phyloP scores from a whole-genome alignment of 768 basidiomycete genomes.

The Kwoniella dejecticola region DNA sequence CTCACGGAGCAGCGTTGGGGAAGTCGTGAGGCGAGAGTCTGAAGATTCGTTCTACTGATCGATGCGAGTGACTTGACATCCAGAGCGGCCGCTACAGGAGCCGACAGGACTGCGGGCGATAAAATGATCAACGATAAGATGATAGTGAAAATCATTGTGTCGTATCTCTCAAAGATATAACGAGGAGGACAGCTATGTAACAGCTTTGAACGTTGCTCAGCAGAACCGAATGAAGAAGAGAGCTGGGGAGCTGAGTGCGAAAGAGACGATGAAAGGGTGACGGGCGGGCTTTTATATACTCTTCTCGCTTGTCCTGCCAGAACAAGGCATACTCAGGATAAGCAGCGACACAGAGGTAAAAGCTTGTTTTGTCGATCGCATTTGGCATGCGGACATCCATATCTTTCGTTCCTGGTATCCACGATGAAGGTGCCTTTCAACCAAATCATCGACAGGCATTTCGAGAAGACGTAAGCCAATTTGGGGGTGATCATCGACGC shows the following conservation, averaged over 20 bases:
- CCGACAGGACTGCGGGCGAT: background rate
- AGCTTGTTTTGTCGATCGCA: conserved; percentile 2
- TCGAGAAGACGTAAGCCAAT: background rate
- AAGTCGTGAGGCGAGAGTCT: background rate
- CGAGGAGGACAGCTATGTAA: background rate
- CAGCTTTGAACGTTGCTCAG: no score
- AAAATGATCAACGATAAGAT: background rate
- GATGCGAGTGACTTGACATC: background rate
- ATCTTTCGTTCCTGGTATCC: background rate
- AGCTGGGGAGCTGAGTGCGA: no score
- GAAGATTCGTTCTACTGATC: background rate
- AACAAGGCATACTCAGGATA: background rate
- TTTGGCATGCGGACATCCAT: background rate
- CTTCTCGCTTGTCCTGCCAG: no score
- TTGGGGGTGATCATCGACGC: background rate
- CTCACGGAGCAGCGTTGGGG: conserved; percentile 11
- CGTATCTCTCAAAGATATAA: background rate
- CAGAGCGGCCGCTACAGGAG: background rate
- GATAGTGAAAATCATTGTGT: background rate
- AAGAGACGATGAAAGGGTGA: no score
- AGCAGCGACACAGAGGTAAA: background rate
- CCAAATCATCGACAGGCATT: background rate
- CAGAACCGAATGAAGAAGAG: no score
- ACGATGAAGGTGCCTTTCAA: background rate
- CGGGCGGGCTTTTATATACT: no score